Conservation (phyloP, 1,284 basidiomycete species). For the Grifola frondosa region DNA sequence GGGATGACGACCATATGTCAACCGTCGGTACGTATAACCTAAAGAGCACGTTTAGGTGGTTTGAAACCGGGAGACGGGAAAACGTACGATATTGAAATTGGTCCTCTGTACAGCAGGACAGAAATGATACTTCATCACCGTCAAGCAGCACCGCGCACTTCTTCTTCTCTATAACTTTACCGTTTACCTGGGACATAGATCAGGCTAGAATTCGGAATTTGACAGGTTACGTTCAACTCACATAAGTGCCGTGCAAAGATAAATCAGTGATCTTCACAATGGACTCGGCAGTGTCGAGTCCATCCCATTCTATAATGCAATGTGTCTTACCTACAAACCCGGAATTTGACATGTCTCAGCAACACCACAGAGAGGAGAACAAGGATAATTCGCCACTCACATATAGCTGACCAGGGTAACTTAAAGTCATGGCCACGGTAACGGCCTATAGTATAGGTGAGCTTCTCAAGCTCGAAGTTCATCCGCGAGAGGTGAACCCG, state of each 20-base stretch:
- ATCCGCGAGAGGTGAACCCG: no score
- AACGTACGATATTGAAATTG: constrained; percentile 54
- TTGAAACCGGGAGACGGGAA: constrained; percentile 10
- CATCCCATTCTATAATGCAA: constrained; percentile 69
- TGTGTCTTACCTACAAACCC: constrained; percentile 60
- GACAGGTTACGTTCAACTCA: no score
- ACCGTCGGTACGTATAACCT: constrained; percentile 55
- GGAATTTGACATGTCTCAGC: no score
- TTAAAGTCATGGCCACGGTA: no score
- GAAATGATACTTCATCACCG: constrained; percentile 83
- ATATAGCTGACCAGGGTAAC: no score
- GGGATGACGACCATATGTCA: constrained; percentile 46
- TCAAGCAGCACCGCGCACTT: constrained; percentile 63
- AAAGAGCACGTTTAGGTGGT: constrained; percentile 1
- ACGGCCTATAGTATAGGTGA: no score
- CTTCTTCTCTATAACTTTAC: constrained; percentile 58
- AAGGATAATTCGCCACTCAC: no score
- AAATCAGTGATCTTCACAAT: constrained; percentile 68
- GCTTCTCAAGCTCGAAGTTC: no score
- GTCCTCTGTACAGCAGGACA: constrained; percentile 58
- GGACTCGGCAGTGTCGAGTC: constrained; percentile 46
- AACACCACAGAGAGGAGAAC: no score
- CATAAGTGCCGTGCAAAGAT: constrained; percentile 83
- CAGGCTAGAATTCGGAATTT: no score
- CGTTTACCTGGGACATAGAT: constrained; percentile 73